Conservation (phyloP, 768 basidiomycete species). For the Lyophyllum semitale region DNA sequence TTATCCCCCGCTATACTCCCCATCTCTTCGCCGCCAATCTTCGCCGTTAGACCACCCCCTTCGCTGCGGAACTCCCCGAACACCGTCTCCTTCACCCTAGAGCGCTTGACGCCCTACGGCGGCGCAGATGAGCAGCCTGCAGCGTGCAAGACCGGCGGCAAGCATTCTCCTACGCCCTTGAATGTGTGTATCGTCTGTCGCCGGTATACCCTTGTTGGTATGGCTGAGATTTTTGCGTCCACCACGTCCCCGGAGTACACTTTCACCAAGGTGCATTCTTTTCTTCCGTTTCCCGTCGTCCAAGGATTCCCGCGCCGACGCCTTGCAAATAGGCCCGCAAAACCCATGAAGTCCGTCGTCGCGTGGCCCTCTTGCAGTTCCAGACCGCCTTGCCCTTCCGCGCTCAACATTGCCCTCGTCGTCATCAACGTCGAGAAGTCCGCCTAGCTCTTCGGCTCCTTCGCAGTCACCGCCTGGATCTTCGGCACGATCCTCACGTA, state of each 20-base stretch:
- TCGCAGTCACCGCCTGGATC: constrained; percentile 44
- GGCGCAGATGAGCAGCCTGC: constrained; percentile 38
- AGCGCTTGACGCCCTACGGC: constrained; percentile 50
- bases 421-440: constrained; percentile 49
- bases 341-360: constrained; percentile 64
- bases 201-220: constrained; percentile 56
- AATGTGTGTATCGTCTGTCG: constrained; percentile 54
- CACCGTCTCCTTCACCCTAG: too few species aligned
- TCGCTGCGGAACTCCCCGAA: too few species aligned
- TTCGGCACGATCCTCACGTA: constrained; percentile 46
- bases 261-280: constrained; percentile 63
- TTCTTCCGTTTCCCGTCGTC: too few species aligned
- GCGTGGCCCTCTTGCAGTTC: constrained; percentile 56
- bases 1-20: too few species aligned
- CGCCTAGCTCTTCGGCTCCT: constrained; percentile 50
- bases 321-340: too few species aligned
- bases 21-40: too few species aligned
- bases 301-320: too few species aligned
- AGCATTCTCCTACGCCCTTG: constrained; percentile 36
- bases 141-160: constrained; percentile 32
- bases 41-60: too few species aligned
- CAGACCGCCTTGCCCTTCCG: constrained; percentile 49
- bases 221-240: constrained; percentile 58
- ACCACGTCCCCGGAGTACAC: constrained; percentile 66
- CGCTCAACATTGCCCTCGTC: constrained; percentile 49